Base-by-base conservation (phyloP, 1,284 basidiomycete species). In the Austroboletus novae-zelandiae region DNA sequence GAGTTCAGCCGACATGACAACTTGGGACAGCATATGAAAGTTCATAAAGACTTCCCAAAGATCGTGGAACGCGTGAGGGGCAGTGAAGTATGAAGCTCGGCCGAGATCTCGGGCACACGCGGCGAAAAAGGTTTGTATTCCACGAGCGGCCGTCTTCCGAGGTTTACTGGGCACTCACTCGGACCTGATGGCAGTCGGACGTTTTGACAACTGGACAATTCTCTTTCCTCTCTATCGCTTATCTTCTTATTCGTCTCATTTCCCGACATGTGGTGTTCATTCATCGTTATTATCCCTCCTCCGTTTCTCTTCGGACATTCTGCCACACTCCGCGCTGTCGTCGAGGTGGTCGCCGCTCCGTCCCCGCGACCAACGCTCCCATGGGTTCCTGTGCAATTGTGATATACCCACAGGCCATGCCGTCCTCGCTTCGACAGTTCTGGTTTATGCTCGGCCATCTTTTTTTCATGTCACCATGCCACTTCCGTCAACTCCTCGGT, bases 1-100 rank as follows among this genome's bases (percentile, higher is more conserved):
- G 81, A 83, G 55, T 94, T 94, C 65, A 89, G 86, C 66, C 77
- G 91, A 45, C 88, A 90, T 61, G 91, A 94, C 66, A 94, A 94
- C 64, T 79, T 93, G 29, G 81, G 83, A 32, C 87, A 90, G 68
- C 89, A 91, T 61, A 84, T 89, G 76, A 78, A 78, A 42, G 78
- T 83, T 34, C 81, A 83, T 66, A 77, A 78, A 61, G 81, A 66
- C 53, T 53, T 59, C 25, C 48, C 65, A 23, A 66, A 57, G 36
- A 45, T 53, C 10, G 39, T 70, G 45, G 65, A 68, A 42, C 67
- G 61, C 48, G 27, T 53, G 48, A 64, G 61, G 50, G 54, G 42
- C 20, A 59, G 52, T 45, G 66, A 69, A 37, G 52, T 45, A 40
- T 67, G 57, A 66, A 40, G 35, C 30, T 14, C 34, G 7, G 8